Evolutionary conservation across 192 early-diverging fungal genomes (phyloP).

Genomic region (Backusella macrospora): DNA sequence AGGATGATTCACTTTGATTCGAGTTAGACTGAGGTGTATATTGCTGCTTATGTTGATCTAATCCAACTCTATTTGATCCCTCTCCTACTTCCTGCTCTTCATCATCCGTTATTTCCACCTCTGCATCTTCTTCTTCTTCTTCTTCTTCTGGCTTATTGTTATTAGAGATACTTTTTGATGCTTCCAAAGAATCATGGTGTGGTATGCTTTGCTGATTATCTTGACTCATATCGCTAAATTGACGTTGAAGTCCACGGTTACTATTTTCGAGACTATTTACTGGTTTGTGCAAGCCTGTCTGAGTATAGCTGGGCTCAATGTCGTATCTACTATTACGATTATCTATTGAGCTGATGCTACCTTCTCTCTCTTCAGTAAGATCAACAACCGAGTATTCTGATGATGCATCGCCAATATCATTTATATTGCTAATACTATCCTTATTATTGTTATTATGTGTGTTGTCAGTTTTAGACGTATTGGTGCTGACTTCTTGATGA

Average conservation of each 20-base stretch:
- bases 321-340: background rate
- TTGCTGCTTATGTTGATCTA: too few species aligned
- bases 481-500: background rate
- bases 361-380: background rate
- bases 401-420: too few species aligned
- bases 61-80: too few species aligned
- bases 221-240: background rate
- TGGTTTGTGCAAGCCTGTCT: too few species aligned
- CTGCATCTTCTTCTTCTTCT: background rate
- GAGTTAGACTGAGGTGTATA: too few species aligned
- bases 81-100: too few species aligned
- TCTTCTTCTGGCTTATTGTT: background rate
- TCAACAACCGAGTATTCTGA: background rate
- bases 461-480: background rate
- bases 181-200: background rate
- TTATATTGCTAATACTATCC: background rate
- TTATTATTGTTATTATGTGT: background rate
- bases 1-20: too few species aligned
- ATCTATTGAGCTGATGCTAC: background rate
- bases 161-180: background rate
- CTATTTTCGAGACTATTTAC: too few species aligned
- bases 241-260: too few species aligned
- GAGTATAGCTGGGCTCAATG: background rate
- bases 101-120: too few species aligned
- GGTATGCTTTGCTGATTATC: background rate